A percentile compares a stretch with the other conserved stretches of the same genome.
phyloP scores from a whole-genome alignment of 768 basidiomycete genomes.

The Trametes gibbosa region DNA sequence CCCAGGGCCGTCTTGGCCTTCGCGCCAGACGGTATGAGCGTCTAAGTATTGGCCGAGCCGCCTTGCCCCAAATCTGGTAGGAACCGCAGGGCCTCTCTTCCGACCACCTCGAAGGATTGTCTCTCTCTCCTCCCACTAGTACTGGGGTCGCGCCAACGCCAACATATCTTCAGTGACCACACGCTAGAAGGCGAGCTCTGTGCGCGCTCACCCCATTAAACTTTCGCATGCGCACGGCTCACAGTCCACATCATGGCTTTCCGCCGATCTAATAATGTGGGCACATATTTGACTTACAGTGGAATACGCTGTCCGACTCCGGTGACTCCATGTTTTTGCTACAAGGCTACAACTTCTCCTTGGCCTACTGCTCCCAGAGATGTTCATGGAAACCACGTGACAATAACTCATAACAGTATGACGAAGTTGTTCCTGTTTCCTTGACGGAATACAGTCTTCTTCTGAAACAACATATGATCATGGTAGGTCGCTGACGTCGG shows the following conservation, averaged over 20 bases:
- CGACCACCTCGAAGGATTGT: constrained; percentile 3
- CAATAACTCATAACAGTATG: constrained; percentile 39
- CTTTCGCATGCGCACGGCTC: constrained; percentile 70
- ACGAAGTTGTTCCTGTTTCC: constrained; percentile 82
- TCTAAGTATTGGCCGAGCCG: neutral
- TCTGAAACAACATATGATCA: constrained; percentile 35
- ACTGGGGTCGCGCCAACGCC: too few species aligned
- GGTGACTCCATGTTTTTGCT: too few species aligned
- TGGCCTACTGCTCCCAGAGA: too few species aligned
- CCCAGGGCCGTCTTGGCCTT: neutral
- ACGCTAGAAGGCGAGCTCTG: constrained; percentile 35
- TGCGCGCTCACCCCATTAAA: constrained; percentile 62
- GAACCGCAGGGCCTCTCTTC: constrained; percentile 4
- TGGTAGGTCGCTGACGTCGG: constrained; percentile 13
- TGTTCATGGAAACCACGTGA: too few species aligned
- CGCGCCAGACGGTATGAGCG: neutral
- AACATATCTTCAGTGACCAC: constrained; percentile 8
- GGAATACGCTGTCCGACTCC: too few species aligned
- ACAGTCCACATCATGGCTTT: constrained; percentile 55
- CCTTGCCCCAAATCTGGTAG: neutral
- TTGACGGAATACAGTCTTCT: constrained; percentile 57
- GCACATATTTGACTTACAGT: too few species aligned
- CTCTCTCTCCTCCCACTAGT: neutral
- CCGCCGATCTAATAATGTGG: too few species aligned
- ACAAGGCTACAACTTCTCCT: too few species aligned